Evolutionary conservation across 2,329 filamentous ascomycete species (phyloP).

Genomic region (Fusarium tanahbumbuense): DNA sequence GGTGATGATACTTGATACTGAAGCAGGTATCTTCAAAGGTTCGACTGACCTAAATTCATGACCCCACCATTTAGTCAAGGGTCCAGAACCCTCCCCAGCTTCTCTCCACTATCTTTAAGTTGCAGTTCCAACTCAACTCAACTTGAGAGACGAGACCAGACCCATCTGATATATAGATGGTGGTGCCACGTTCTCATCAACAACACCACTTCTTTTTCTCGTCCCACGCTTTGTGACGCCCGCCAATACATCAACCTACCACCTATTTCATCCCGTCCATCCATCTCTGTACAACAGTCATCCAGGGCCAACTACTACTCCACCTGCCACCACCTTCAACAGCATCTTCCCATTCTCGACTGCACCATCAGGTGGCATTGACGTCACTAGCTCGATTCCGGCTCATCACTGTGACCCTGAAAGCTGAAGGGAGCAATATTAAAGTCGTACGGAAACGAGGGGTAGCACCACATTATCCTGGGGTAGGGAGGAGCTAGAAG

Average conservation of each 20-base stretch:
- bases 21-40: neutral
- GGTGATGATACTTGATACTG: neutral
- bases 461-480: conserved; percentile 20
- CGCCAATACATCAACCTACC: conserved; percentile 22
- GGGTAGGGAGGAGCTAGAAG: conserved; percentile 25
- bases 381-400: conserved; percentile 39
- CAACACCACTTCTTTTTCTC: conserved; percentile 37
- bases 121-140: conserved; percentile 2
- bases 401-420: conserved; percentile 20
- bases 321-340: conserved; percentile 11
- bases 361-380: conserved; percentile 46
- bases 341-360: conserved; percentile 26
- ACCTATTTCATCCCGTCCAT: conserved; percentile 23
- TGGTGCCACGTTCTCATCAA: conserved; percentile 39
- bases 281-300: conserved; percentile 27
- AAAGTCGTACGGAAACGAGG: conserved; percentile 29
- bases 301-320: conserved; percentile 21
- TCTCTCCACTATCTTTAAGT: conserved; percentile 7
- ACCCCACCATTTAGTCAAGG: conserved; percentile 29
- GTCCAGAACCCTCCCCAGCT: conserved; percentile 33
- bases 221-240: conserved; percentile 30
- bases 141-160: neutral
- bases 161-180: conserved; percentile 9
- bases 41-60: neutral
- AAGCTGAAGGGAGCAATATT: conserved; percentile 15